Percentiles rank a stretch among this genome's conserved stretches.
Evolutionary conservation across 2,329 filamentous ascomycete genomes (phyloP).

Genomic region (Monilinia laxa): DNA sequence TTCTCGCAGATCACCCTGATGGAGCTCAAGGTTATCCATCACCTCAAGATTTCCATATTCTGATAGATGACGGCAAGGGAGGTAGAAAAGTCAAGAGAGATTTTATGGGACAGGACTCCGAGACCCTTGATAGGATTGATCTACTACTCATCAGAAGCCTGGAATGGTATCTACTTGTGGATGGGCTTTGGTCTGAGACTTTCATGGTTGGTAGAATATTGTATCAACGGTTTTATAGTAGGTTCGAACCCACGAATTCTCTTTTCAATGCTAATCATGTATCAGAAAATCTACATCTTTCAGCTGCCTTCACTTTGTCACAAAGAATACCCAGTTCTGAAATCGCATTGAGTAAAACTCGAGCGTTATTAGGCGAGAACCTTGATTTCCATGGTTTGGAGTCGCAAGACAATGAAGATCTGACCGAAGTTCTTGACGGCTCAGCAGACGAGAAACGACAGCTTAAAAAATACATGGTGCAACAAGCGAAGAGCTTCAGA

Average conservation of each 20-base stretch:
- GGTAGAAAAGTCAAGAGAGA: slow-evolving; percentile 67
- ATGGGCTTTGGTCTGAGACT: slow-evolving; percentile 69
- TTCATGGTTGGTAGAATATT: slow-evolving; percentile 67
- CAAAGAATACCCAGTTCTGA: slow-evolving; percentile 50
- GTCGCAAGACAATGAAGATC: slow-evolving; percentile 35
- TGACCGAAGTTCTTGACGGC: slow-evolving; percentile 40
- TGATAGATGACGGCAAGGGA: slow-evolving; percentile 47
- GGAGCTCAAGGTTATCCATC: slow-evolving; percentile 43
- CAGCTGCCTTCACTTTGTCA: slow-evolving; percentile 55
- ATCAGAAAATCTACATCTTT: slow-evolving; percentile 47
- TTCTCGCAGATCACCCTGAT: slow-evolving; percentile 52
- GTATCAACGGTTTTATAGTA: slow-evolving; percentile 84
- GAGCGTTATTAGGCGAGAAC: slow-evolving; percentile 44
- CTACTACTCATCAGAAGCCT: slow-evolving; percentile 72
- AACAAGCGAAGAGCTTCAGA: slow-evolving; percentile 61
- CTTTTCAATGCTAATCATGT: slow-evolving; percentile 28
- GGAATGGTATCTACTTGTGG: slow-evolving; percentile 79
- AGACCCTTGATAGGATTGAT: slow-evolving; percentile 62
- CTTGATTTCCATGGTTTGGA: slow-evolving; percentile 41
- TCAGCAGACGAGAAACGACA: slow-evolving; percentile 41
- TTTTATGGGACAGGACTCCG: slow-evolving; percentile 67
- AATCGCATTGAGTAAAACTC: slow-evolving; percentile 40
- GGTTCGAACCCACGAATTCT: slow-evolving; percentile 44
- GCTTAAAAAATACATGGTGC: slow-evolving; percentile 43
- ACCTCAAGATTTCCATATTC: slow-evolving; percentile 51